These are phyloP conservation scores for Malus hybrid DNA, from an alignment of 331 rosid genomes.

Conservation along the genomic window DNA sequence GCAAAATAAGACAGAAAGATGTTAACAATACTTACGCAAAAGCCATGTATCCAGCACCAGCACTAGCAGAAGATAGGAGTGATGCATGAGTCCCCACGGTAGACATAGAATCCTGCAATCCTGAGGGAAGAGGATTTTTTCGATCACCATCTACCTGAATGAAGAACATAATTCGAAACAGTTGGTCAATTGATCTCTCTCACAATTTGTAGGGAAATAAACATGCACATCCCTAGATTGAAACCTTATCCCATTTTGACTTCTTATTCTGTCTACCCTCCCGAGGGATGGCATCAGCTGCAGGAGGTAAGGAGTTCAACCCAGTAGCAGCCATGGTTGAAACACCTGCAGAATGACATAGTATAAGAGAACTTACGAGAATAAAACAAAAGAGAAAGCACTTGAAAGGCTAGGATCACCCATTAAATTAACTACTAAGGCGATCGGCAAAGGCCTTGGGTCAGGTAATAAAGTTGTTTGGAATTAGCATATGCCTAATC, in stretches of 20 bases:
- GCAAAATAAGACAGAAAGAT: slow-evolving; percentile 3
- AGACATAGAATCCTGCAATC: slow-evolving; percentile 46
- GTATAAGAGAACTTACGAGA: slow-evolving; percentile 14
- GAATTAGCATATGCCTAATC: neutral
- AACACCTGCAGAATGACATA: slow-evolving; percentile 33
- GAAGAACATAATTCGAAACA: slow-evolving; percentile 11
- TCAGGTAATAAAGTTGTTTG: neutral
- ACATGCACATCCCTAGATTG: slow-evolving; percentile 7
- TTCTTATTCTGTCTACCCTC: slow-evolving; percentile 86
- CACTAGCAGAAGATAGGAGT: slow-evolving; percentile 57
- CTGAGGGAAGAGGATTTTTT: slow-evolving; percentile 54
- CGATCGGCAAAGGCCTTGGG: neutral
- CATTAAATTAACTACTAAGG: neutral
- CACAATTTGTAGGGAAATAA: slow-evolving; percentile 5
- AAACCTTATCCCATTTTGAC: slow-evolving; percentile 97
- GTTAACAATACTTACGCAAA: slow-evolving; percentile 52
- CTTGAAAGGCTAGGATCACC: neutral
- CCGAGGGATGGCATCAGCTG: slow-evolving; percentile 23
- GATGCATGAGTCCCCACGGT: slow-evolving; percentile 56
- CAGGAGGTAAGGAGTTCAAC: neutral
- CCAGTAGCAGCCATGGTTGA: slow-evolving; percentile 29
- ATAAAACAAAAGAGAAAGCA: neutral
- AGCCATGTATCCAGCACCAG: slow-evolving; percentile 68
- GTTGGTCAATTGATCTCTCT: neutral
- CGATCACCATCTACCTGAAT: slow-evolving; percentile 72